These are phyloP conservation scores for Sonneratia caseolaris DNA, from an alignment of 345 rosid genomes.

Conservation along the genomic window DNA sequence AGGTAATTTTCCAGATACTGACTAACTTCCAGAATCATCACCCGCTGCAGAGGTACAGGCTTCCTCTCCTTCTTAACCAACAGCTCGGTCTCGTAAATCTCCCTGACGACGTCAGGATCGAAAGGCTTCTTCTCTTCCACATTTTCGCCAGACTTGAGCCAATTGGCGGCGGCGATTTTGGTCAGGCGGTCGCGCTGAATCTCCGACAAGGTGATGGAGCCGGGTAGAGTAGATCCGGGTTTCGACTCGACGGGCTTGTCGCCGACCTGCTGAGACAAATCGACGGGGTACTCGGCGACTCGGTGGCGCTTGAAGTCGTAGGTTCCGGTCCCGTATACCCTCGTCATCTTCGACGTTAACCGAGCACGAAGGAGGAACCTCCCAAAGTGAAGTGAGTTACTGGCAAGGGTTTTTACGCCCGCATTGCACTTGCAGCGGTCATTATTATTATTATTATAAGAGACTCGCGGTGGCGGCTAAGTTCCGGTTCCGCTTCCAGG, in stretches of 20 bases:
- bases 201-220: conserved; percentile 79
- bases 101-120: conserved; percentile 63
- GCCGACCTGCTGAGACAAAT: conserved; percentile 30
- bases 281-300: conserved; percentile 93
- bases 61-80: conserved; percentile 62
- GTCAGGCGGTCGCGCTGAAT: conserved; percentile 86
- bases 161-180: conserved; percentile 66
- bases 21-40: conserved; percentile 92
- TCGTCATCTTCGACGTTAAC: conserved; percentile 39
- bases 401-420: too few species aligned
- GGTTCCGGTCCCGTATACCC: conserved; percentile 85
- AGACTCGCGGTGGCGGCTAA: background rate
- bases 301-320: conserved; percentile 98
- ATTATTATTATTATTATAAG: background rate
- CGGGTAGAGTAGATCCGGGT: conserved; percentile 52
- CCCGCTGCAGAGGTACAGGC: conserved; percentile 85
- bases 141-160: conserved; percentile 44
- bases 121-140: conserved; percentile 35
- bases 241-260: conserved; percentile 51
- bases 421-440: background rate
- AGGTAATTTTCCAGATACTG: conserved; percentile 92
- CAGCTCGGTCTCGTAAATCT: conserved; percentile 74
- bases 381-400: background rate
- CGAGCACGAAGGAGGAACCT: background rate
- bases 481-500: background rate